Conservation (phyloP, 2,329 filamentous ascomycete species). For the Chalaropsis thielavioides region DNA sequence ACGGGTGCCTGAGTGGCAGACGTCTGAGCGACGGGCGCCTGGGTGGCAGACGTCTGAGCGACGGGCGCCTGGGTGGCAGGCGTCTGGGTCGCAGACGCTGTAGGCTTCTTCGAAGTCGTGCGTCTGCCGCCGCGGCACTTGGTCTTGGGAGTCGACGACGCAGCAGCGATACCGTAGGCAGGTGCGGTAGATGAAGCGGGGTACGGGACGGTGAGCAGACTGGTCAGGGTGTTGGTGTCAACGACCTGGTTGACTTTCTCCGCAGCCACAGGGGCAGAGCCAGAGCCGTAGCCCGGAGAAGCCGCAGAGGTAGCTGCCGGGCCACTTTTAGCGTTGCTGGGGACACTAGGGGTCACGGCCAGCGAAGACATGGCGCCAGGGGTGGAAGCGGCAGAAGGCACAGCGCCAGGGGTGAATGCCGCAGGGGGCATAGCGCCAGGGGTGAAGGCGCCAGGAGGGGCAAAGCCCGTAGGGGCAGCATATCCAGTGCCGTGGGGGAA, state of each 20-base stretch:
- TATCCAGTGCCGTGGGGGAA: neutral
- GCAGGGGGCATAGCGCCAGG: neutral
- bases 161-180: neutral
- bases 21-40: no score
- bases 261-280: neutral
- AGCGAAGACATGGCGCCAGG: neutral
- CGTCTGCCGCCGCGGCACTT: neutral
- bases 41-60: no score
- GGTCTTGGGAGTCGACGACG: neutral
- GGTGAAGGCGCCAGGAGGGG: neutral
- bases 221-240: neutral
- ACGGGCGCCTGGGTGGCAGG: no score
- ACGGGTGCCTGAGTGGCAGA: no score
- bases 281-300: neutral
- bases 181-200: neutral
- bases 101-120: neutral
- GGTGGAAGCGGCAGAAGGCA: neutral
- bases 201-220: neutral
- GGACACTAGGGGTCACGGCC: neutral
- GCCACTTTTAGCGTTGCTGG: neutral
- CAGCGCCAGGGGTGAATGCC: neutral
- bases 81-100: neutral
- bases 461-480: neutral
- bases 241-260: neutral
- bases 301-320: neutral